Conservation (phyloP, 208 protist genomes). For the Acanthamoeba sp. region DNA sequence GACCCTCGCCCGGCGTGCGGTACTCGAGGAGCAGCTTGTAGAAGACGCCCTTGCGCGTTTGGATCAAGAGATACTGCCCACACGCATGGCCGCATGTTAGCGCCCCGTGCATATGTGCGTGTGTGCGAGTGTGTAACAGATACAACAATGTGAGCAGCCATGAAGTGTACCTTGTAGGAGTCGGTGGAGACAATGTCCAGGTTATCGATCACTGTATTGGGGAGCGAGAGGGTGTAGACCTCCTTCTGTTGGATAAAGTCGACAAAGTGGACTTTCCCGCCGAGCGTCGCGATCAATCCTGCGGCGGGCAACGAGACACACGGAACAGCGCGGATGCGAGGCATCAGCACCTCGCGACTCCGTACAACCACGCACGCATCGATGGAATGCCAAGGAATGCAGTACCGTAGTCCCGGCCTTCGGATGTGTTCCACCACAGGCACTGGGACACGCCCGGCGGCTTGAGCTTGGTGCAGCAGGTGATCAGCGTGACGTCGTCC, state of each 20-base stretch:
- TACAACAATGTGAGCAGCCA: background rate
- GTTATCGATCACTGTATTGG: background rate
- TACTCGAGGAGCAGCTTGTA: conserved; percentile 33
- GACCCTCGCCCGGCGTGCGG: background rate
- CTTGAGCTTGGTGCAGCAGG: background rate
- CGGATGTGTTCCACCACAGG: conserved; percentile 57
- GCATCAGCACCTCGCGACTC: too few relatives aligned
- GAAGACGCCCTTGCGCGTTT: background rate
- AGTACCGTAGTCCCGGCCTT: background rate
- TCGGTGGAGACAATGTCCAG: conserved; percentile 4
- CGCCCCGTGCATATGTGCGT: background rate
- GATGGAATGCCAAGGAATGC: background rate
- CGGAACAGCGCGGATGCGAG: too few relatives aligned
- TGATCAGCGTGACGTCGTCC: conserved; percentile 52
- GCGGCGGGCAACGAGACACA: too few relatives aligned
- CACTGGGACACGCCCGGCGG: conserved; percentile 3
- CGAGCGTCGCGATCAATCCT: background rate
- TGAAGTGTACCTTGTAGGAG: conserved; percentile 25
- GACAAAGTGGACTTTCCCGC: conserved; percentile 14
- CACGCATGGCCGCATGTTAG: background rate
- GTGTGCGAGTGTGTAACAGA: background rate
- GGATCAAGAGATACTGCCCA: conserved; percentile 25
- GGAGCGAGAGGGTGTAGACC: conserved; percentile 17
- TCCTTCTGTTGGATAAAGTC: conserved; percentile 21
- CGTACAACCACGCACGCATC: too few relatives aligned